Evolutionary conservation across 1,284 basidiomycete genomes (phyloP), one percentile per base, ranked within the genome.

Genomic region (Ganoderma resinaceum): DNA sequence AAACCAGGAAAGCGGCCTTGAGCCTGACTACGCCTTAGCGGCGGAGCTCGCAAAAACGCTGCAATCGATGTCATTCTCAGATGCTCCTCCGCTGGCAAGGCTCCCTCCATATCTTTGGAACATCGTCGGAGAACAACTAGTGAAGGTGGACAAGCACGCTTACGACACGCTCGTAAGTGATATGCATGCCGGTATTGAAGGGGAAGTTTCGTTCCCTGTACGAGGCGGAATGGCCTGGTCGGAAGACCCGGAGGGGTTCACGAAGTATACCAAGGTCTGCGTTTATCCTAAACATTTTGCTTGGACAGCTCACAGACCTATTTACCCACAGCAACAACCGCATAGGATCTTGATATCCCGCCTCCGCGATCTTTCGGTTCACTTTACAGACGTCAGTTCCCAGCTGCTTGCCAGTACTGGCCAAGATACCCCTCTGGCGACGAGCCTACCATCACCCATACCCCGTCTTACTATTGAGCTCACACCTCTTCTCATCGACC

Each of bases 271-370:
- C 29, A 89, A 89, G 79, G 87, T 86, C 66, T 14, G 79, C 38
- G 31, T 37, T 49, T 18, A 20, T 37, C 35, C 31, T 43, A 26
- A 26, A 18, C 20, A 46, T 9, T 14, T 31, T 23, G 7, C 53
- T 23, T 3, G n/a, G 52, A 23, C 29, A 31, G 20, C 66, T 42
- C 23, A 33, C 26, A 59, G 58, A 58, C 38, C 61, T 57, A 16
- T 26, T 59, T 43, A 11, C 11, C 18, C 38, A 29, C 67, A 90
- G 89, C 86, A 85, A 74, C 91, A 95, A 75, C 85, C 86, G 12
- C 88, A 87, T 73, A 88, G 93, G 23, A 79, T 95, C 26, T 78
- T 95, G n/a, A 80, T 91, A 1, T 91, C 91, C 0, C 83, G 83
- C 64, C 89, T 94, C 74, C 80, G 82, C 2, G 89, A 95, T 75